Conservation (phyloP, 2,329 filamentous ascomycete species). For the Phialophora chinensis region DNA sequence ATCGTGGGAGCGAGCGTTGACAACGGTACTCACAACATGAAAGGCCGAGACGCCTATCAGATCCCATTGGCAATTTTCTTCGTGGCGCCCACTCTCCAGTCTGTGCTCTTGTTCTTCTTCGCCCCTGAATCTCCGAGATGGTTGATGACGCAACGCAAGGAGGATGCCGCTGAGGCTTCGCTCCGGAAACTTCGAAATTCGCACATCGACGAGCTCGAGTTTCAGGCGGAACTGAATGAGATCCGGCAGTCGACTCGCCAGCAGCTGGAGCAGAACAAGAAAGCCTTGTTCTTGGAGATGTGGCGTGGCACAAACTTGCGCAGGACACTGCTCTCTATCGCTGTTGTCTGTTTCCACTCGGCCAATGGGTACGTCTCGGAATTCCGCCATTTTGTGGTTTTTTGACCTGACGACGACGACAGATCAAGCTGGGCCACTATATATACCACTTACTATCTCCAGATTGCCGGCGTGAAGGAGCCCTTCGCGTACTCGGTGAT, state of each 20-base stretch:
- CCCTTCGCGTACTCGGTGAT: slow-evolving; percentile 29
- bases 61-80: slow-evolving; percentile 37
- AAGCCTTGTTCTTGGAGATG: slow-evolving; percentile 30
- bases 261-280: slow-evolving; percentile 34
- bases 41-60: slow-evolving; percentile 29
- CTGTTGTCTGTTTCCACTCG: slow-evolving; percentile 32
- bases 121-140: slow-evolving; percentile 36
- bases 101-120: slow-evolving; percentile 33
- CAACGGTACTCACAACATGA: slow-evolving; percentile 32
- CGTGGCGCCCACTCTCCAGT: slow-evolving; percentile 31
- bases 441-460: slow-evolving; percentile 28
- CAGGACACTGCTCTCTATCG: slow-evolving; percentile 27
- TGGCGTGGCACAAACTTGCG: slow-evolving; percentile 31
- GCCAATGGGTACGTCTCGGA: slow-evolving; percentile 29
- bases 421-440: slow-evolving; percentile 31
- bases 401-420: background rate
- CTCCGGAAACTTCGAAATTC: slow-evolving; percentile 31
- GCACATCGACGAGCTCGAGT: slow-evolving; percentile 31
- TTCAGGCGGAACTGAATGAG: slow-evolving; percentile 36
- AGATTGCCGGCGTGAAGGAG: slow-evolving; percentile 27
- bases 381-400: background rate
- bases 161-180: slow-evolving; percentile 26
- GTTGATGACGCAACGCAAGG: slow-evolving; percentile 35
- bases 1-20: slow-evolving; percentile 33
- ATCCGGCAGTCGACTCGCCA: slow-evolving; percentile 34